Evolutionary conservation across 2,329 filamentous ascomycete genomes (phyloP), one percentile per base, ranked within the genome.

Genomic region (Xylariomycetidae sp.): DNA sequence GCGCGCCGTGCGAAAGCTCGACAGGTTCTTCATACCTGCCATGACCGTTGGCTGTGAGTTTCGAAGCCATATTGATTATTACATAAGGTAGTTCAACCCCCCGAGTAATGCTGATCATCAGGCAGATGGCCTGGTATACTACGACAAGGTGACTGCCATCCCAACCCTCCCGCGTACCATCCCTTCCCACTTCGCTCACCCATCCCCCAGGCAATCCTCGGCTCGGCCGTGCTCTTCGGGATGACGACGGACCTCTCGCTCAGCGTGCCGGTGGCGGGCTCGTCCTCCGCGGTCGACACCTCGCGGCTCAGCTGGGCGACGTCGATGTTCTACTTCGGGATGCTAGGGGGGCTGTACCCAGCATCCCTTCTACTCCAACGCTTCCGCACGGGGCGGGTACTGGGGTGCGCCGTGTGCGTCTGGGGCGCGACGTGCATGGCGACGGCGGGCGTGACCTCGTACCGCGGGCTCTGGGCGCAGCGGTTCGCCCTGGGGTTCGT

Each of bases 301-400:
- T 69, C 72, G 0, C 72, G 83, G 9, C 70, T 88, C 18, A 79
- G 73, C 44, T 88, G 82, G 83, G 83, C 83, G 3, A 87, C 82
- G 0, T 86, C 80, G 0, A 67, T 86, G 48, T 87, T 88, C 63
- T 88, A 87, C 62, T 86, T 88, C 45, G 83, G 83, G 23, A 84
- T 85, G 80, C 67, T 89, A 2, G 76, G 73, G 0, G 83, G 83
- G 0, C 62, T 84, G 3, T 87, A 85, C 41, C 83, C 82, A 2
- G 77, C 86, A 72, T 80, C 79, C 0, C 85, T 82, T 39, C 64
- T 74, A 1, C 64, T 85, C 1, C 83, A 88, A 55, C 72, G 74
- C 14, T 83, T 85, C 61, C 65, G 76, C 38, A 67, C 76, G 2
- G 72, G 77, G n/a, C 67, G 70, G 29, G 72, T 82, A 2, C 68